Base-by-base conservation (phyloP, 495 filamentous ascomycete genomes). In the Aspergillus kassunensis region DNA sequence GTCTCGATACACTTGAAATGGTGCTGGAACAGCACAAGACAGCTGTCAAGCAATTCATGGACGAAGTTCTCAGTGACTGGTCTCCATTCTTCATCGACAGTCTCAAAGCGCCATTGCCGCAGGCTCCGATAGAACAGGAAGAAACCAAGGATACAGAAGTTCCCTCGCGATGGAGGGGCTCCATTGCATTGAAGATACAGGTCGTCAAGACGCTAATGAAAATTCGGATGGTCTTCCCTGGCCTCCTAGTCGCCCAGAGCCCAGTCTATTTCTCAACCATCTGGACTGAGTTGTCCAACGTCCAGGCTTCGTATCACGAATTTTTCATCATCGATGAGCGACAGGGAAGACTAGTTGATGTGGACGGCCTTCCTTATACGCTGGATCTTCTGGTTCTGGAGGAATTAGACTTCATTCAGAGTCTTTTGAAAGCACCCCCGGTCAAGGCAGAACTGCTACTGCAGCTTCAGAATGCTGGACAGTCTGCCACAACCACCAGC, bases 1-100 rank as follows among this genome's bases (percentile, higher is more conserved):
- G 88, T 67, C 92, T 97, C 63, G 90, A 97, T 67, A 90, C 90
- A 45, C 80, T 98, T 74, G 91, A 97, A 66, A 91, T 95, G 77
- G 87, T 97, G 51, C 84, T 95, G 72, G 91, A 96, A 53, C 88
- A 91, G 52, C 88, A 97, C 67, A 87, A 88, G 61, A 78, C 71
- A 34, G 87, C 86, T 24, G 89, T 98, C 44, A 90, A 88, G 64
- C 77, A 76, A 1, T 98, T 98, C 62, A 90, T 91, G 50, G 89
- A 95, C 59, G 86, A 92, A 62, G 80, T 88, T 1, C 75, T 97
- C 35, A 77, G 73, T 42, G 80, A 76, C 20, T 98, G 93, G 93
- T 83, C 85, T 37, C 90, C 93, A 3, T 95, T 96, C 73, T 88
- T 97, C 68, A 66, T 83, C 24, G 78, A 84, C 30, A 79, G 83